Evolutionary conservation across 805 yeast species (phyloP).

Genomic region (Lachancea meyersii): DNA sequence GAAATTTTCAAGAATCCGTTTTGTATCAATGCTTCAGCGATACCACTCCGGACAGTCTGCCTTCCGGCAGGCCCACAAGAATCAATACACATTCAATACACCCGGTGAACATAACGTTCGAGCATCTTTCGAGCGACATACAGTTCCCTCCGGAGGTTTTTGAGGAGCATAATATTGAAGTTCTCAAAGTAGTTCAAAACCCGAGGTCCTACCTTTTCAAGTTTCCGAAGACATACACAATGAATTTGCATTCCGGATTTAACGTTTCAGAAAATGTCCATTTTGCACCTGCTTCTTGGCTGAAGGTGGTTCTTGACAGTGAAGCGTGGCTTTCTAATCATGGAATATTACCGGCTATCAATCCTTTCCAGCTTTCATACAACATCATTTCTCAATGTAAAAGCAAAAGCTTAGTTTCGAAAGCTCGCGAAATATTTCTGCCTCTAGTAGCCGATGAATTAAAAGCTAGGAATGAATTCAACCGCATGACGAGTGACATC

Average conservation of each 20-base stretch:
- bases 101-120: conserved; percentile 3
- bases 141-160: conserved; percentile 47
- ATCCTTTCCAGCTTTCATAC: conserved; percentile 42
- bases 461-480: conserved; percentile 35
- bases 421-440: conserved; percentile 33
- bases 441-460: conserved; percentile 40
- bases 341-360: conserved; percentile 46
- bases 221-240: conserved; percentile 50
- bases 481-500: conserved; percentile 26
- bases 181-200: conserved; percentile 44
- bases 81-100: conserved; percentile 9
- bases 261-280: conserved; percentile 49
- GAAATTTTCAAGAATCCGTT: conserved; percentile 33
- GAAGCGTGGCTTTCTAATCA: conserved; percentile 47
- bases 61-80: neutral
- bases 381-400: conserved; percentile 41
- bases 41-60: conserved; percentile 15
- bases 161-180: conserved; percentile 43
- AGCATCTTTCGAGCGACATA: conserved; percentile 11
- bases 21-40: conserved; percentile 50
- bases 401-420: conserved; percentile 34
- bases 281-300: conserved; percentile 55
- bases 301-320: conserved; percentile 42
- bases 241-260: conserved; percentile 49
- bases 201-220: conserved; percentile 58